These are phyloP conservation scores for Candida nanaspora DNA, from an alignment of 805 yeast species.

Conservation along the genomic window DNA sequence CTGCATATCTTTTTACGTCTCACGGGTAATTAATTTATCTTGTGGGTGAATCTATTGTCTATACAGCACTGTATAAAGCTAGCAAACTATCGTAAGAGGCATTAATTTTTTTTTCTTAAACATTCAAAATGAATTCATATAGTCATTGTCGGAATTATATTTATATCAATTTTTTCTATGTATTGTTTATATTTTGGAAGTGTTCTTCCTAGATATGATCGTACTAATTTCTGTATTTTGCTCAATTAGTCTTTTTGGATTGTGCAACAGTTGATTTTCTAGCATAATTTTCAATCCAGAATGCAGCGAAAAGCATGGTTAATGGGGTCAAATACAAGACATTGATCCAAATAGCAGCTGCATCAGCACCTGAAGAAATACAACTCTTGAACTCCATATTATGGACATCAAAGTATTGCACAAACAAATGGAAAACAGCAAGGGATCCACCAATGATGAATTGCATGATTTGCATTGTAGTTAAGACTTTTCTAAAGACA, in stretches of 20 bases:
- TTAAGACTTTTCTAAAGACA: slow-evolving; percentile 48
- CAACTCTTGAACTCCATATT: slow-evolving; percentile 39
- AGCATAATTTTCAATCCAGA: slow-evolving; percentile 53
- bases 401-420: slow-evolving; percentile 46
- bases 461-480: slow-evolving; percentile 63
- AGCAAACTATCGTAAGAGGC: too few relatives aligned
- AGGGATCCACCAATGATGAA: slow-evolving; percentile 62
- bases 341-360: slow-evolving; percentile 54
- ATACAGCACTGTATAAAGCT: too few relatives aligned
- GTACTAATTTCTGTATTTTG: not conserved
- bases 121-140: too few relatives aligned
- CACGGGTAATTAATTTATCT: too few relatives aligned
- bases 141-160: too few relatives aligned
- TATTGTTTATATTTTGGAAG: not conserved
- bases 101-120: too few relatives aligned
- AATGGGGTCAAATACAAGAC: slow-evolving; percentile 62
- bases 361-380: slow-evolving; percentile 50
- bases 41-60: too few relatives aligned
- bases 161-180: not conserved
- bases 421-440: slow-evolving; percentile 58
- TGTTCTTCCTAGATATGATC: not conserved
- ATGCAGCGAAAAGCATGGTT: slow-evolving; percentile 57
- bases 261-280: slow-evolving; percentile 9
- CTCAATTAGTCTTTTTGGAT: slow-evolving; percentile 3
- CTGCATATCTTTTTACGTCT: too few relatives aligned